Evolutionary conservation across 169 alveolate species (phyloP).

Genomic region (Sarcocystis neurona): DNA sequence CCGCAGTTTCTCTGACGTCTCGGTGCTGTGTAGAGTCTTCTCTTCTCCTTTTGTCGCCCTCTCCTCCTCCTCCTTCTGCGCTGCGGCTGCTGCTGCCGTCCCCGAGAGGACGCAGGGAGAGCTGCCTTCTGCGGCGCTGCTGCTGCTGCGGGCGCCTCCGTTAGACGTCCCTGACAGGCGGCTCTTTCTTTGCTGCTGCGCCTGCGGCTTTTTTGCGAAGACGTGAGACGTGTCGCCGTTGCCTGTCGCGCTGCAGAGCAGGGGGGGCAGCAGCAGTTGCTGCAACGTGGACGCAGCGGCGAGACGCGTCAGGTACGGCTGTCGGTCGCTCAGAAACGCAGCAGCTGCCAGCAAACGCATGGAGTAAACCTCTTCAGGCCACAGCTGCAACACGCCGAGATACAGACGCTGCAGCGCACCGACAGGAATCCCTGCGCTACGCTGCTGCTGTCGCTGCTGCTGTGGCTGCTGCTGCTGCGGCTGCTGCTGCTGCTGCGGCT

Average conservation of each 20-base stretch:
- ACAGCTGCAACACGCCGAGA: neutral
- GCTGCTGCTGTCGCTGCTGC: neutral
- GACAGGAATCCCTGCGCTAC: neutral
- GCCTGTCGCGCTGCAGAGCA: neutral
- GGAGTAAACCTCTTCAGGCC: neutral
- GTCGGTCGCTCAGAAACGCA: neutral
- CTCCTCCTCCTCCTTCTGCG: no score
- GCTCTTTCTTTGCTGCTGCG: no score
- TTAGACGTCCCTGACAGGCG: no score
- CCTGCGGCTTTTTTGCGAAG: no score
- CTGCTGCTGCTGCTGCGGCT: neutral
- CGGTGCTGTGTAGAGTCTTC: no score
- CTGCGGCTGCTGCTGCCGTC: no score
- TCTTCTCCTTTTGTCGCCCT: no score
- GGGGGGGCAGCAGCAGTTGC: neutral
- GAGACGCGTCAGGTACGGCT: conserved; percentile 29
- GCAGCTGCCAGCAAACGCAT: neutral
- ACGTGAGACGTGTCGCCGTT: neutral
- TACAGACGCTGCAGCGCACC: no score
- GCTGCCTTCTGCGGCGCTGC: no score
- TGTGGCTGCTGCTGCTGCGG: neutral
- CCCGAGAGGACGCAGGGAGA: no score
- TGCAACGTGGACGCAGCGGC: conserved; percentile 1
- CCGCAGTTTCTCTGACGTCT: no score
- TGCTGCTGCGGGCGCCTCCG: no score